A percentile compares a stretch with the other conserved stretches of the same genome.
Evolutionary conservation across 371 early-diverging fungal genomes (phyloP).

Genomic region (Mortierella sp.): DNA sequence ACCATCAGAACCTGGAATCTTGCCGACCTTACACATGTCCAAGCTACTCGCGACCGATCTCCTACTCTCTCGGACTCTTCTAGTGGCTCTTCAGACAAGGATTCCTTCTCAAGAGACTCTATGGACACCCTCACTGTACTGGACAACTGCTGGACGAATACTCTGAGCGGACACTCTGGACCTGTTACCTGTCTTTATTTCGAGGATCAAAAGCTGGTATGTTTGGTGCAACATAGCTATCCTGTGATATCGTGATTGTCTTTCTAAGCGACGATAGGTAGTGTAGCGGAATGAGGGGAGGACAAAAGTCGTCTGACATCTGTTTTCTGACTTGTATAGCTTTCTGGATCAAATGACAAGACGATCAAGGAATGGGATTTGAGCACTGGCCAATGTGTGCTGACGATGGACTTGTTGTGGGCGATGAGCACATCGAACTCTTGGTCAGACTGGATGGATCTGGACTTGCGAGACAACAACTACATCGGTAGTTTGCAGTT

Average conservation of each 20-base stretch:
- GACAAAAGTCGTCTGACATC: background rate
- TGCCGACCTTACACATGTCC: constrained; percentile 63
- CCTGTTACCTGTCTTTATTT: constrained; percentile 68
- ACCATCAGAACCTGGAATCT: constrained; percentile 91
- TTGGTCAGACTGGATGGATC: constrained; percentile 46
- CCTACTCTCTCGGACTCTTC: constrained; percentile 50
- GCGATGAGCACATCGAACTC: constrained; percentile 60
- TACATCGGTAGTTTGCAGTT: constrained; percentile 85
- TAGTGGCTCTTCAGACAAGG: constrained; percentile 26
- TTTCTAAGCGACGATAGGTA: background rate
- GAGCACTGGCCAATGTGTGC: constrained; percentile 77
- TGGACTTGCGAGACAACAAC: constrained; percentile 57
- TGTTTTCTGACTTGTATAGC: constrained; percentile 32
- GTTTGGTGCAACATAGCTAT: background rate
- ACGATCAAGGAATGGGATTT: constrained; percentile 94
- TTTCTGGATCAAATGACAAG: constrained; percentile 91
- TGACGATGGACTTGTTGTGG: constrained; percentile 80
- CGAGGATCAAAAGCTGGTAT: constrained; percentile 62
- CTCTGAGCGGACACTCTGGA: constrained; percentile 68
- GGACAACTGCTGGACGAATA: constrained; percentile 59
- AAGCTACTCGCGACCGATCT: constrained; percentile 42
- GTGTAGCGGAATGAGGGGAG: background rate
- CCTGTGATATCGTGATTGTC: background rate
- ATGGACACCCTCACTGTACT: constrained; percentile 48
- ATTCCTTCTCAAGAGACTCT: constrained; percentile 20